Base-by-base conservation (phyloP, 805 yeast genomes). In the Nakazawaea ishiwadae region DNA sequence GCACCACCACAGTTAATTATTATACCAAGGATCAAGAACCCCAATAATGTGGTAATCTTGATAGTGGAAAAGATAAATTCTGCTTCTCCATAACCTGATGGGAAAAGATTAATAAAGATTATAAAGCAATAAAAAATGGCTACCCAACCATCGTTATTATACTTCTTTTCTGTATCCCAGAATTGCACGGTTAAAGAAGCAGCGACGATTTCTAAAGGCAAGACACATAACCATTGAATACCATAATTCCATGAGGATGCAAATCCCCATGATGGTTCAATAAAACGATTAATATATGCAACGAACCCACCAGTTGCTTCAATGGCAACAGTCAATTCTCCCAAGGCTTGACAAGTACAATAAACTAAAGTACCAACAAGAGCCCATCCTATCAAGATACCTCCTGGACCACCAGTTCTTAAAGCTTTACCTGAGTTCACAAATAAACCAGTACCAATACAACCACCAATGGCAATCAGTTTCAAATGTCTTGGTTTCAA, bases 391-490 rank as follows among this genome's bases (percentile, higher is more conserved):
- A 80, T 73, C 38, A 81, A 66, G 27, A 81, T 56, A 26, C 81
- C 73, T 3, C 79, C 84, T 4, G 85, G 83, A 31, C 88, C 88
- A 52, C 83, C 83, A 15, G 70, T 66, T 27, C 56, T 55, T 45
- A 82, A 63, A 1, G 84, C 76, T 32, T 70, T 60, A 40, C 85
- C 86, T 3, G 83, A 71, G 44, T 84, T 85, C 40, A 81, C 74
- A 47, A 81, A 79, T 42, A 81, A 60, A 54, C 88, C 86, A 0
- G 85, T 79, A 45, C 86, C 86, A 29, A 81, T 75, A 31, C 81
- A 71, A 35, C 84, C 80, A 31, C 85, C 85, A 31, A 81, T 75
- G 27, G 86, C 79, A 46, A 81, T 73, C 75, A 81, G 78, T 49
- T 79, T 78, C 51, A 81, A 56, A 51, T 79, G 85, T 44, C 61